Conservation (phyloP, 169 alveolate genomes). For the Eimeria praecox region DNA sequence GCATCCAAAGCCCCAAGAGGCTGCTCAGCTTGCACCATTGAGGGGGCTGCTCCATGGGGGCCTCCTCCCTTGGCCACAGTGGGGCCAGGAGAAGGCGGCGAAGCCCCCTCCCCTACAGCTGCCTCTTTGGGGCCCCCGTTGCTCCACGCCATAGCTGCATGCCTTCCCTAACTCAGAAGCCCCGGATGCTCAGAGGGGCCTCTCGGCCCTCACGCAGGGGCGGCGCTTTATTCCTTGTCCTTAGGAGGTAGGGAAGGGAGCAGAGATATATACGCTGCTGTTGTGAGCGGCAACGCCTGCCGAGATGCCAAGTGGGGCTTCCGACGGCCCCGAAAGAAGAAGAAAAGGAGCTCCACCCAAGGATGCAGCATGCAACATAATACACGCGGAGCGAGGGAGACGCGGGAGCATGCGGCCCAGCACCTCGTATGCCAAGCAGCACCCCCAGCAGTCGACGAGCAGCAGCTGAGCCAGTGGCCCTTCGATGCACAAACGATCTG, state of each 20-base stretch:
- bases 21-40: conserved; percentile 25
- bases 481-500: background rate
- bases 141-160: conserved; percentile 61
- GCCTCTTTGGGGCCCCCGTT: conserved; percentile 62
- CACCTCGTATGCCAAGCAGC: conserved; percentile 10
- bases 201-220: conserved; percentile 40
- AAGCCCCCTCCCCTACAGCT: conserved; percentile 50
- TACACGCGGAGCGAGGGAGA: background rate
- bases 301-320: conserved; percentile 5
- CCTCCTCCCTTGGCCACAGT: conserved; percentile 28
- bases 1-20: conserved; percentile 49
- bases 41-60: background rate
- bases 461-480: background rate
- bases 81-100: conserved; percentile 25
- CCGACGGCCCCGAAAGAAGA: background rate
- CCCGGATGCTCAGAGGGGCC: conserved; percentile 28
- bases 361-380: conserved; percentile 13
- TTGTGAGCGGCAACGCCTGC: background rate
- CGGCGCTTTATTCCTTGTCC: background rate
- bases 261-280: background rate
- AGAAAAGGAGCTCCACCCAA: background rate
- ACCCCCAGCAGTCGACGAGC: background rate
- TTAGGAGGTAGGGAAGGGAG: background rate
- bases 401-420: background rate
- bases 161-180: conserved; percentile 26